Evolutionary conservation across 2,329 filamentous ascomycete species (phyloP), one percentile per base, ranked within the genome.

Genomic region (Xylariomycetidae sp.): DNA sequence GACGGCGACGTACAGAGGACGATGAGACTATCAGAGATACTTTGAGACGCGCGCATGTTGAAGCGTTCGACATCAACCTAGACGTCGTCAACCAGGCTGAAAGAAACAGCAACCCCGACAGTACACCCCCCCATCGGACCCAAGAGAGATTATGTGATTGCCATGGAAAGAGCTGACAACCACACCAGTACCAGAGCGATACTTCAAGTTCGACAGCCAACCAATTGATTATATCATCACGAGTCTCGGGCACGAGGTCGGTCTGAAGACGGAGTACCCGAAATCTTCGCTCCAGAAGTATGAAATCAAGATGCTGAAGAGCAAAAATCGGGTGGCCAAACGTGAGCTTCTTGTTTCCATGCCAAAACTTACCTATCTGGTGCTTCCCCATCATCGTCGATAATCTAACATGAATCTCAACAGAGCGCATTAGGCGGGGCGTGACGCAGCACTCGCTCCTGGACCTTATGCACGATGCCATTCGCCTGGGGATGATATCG

Each of bases 151-250:
- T n/a, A n/a, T n/a, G n/a, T n/a, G n/a, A n/a, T n/a, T n/a, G n/a
- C n/a, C n/a, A n/a, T n/a, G n/a, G n/a, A n/a, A n/a, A n/a, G n/a
- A n/a, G n/a, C n/a, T n/a, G n/a, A n/a, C n/a, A n/a, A n/a, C n/a
- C n/a, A n/a, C n/a, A n/a, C n/a, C 20, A 50, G 48, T 42, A 30
- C 38, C 33, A 5, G 33, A 38, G n/a, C 40, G 37, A 30, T 53
- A 53, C 33, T 54, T 54, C 36, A 36, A 19, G 10, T 54, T 54
- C 23, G 31, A 40, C 4, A 45, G 38, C 29, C 41, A 49, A 16
- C 36, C 41, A 5, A 41, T 56, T n/a, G 45, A 55, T 41, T 55
- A 54, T 40, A 42, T 34, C 15, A 47, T 56, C 31, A 51, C 37
- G 10, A 49, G 45, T 20, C 45, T 54, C 6, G 49, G 50, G n/a